Conservation (phyloP, 2,329 filamentous ascomycete genomes). For the Clarireedia paspali region DNA sequence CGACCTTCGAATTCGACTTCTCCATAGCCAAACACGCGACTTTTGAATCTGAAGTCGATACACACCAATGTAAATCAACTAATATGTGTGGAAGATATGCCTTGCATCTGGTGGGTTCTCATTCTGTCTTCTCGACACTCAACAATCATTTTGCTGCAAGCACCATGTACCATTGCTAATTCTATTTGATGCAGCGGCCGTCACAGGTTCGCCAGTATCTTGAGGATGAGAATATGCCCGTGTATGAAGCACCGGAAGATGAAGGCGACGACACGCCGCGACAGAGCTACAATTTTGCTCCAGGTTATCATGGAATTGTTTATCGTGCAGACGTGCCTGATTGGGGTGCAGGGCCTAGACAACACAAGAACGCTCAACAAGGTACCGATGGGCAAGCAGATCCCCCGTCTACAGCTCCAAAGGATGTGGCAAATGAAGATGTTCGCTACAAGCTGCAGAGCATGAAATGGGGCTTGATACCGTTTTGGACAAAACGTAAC, state of each 20-base stretch:
- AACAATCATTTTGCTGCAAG: not conserved
- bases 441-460: conserved; percentile 74
- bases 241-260: conserved; percentile 65
- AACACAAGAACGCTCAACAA: conserved; percentile 18
- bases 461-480: conserved; percentile 95
- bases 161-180: not conserved
- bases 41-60: not conserved
- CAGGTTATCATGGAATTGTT: conserved; percentile 76
- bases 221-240: conserved; percentile 64
- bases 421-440: conserved; percentile 14
- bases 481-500: conserved; percentile 83
- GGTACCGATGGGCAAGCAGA: conserved; percentile 18
- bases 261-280: conserved; percentile 49
- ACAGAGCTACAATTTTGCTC: conserved; percentile 88
- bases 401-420: conserved; percentile 11
- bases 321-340: conserved; percentile 70
- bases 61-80: not conserved
- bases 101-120: conserved; percentile 22
- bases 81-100: conserved; percentile 30
- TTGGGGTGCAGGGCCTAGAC: conserved; percentile 41
- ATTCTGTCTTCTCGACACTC: not conserved
- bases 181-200: conserved; percentile 49
- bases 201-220: conserved; percentile 68
- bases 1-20: not conserved
- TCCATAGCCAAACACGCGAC: not conserved